These are phyloP conservation scores for Pinguiococcus pyrenoidosus DNA, from an alignment of 108 stramenopile genomes.

Conservation along the genomic window DNA sequence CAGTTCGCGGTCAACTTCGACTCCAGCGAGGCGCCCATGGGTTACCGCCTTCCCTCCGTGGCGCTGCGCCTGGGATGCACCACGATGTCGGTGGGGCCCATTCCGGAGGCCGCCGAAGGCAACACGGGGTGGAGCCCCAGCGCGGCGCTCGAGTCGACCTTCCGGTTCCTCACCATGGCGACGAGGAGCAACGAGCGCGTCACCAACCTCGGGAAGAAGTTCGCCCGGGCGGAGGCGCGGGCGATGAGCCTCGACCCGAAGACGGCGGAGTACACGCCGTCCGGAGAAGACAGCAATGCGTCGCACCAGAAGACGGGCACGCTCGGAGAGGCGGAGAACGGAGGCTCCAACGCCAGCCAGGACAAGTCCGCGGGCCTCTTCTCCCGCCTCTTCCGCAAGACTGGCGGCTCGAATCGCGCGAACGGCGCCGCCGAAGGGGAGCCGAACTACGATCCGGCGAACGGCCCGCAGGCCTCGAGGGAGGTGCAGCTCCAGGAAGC, in stretches of 20 bases:
- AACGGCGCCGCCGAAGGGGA: background rate
- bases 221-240: too few relatives aligned
- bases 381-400: background rate
- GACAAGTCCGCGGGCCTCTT: background rate
- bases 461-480: too few relatives aligned
- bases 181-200: too few relatives aligned
- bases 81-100: background rate
- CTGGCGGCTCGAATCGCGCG: background rate
- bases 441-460: background rate
- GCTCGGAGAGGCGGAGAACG: background rate
- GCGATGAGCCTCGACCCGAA: too few relatives aligned
- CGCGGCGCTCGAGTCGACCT: constrained; percentile 1
- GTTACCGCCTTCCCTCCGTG: constrained; percentile 2
- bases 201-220: too few relatives aligned
- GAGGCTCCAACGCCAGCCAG: background rate
- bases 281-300: too few relatives aligned
- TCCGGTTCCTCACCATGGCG: constrained; percentile 10
- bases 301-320: too few relatives aligned
- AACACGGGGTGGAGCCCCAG: constrained; percentile 3
- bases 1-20: constrained; percentile 11
- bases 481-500: too few relatives aligned
- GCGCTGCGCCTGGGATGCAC: background rate
- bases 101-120: background rate
- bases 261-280: too few relatives aligned
- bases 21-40: background rate